phyloP scores from a whole-genome alignment of 179 eudicot genomes.

The Spinacia oleracea region DNA sequence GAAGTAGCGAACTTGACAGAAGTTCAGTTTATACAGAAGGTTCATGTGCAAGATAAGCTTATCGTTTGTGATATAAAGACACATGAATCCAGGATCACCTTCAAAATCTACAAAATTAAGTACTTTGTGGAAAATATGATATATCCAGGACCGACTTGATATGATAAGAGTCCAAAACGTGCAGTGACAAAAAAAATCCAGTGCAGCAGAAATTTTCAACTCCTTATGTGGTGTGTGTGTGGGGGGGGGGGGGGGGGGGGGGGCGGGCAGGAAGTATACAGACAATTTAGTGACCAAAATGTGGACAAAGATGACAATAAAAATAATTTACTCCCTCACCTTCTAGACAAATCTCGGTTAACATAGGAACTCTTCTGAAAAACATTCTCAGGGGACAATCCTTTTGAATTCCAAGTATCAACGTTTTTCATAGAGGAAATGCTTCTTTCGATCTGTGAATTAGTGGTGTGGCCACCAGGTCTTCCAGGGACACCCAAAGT shows the following conservation, averaged over 20 bases:
- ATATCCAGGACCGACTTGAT: background rate
- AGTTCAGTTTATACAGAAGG: background rate
- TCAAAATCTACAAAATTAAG: background rate
- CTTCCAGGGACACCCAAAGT: background rate
- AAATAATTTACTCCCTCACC: background rate
- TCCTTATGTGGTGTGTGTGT: too few relatives aligned
- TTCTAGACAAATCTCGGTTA: background rate
- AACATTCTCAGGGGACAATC: background rate
- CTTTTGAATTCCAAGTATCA: constrained; percentile 8
- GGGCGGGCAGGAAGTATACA: background rate
- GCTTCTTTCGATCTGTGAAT: background rate
- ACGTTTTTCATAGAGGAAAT: background rate
- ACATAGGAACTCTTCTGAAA: constrained; percentile 1
- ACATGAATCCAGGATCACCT: background rate
- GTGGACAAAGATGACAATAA: background rate
- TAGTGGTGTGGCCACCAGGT: constrained; percentile 1
- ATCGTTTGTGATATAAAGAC: background rate
- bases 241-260: background rate
- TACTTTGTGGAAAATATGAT: background rate
- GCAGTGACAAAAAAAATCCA: background rate
- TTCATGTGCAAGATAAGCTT: background rate
- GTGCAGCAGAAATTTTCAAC: background rate
- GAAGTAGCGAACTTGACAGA: too few relatives aligned
- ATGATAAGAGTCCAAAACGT: background rate
- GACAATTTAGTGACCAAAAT: constrained; percentile 1